These are phyloP conservation scores for Catharanthus roseus DNA, from an alignment of 257 asterid species.

Conservation along the genomic window DNA sequence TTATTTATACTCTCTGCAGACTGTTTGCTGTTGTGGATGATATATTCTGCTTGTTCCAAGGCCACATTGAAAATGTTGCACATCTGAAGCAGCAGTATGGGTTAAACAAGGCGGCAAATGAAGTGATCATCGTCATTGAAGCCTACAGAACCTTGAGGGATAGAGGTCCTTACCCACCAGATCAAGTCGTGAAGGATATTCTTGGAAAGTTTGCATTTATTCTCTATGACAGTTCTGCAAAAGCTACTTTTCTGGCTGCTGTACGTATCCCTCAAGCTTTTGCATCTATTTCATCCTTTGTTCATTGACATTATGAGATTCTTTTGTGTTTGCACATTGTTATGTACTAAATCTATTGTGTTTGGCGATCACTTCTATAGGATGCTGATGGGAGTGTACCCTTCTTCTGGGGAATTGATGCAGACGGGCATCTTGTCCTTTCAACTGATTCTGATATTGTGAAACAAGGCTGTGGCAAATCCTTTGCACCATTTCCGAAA, in stretches of 20 bases:
- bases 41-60: constrained; percentile 92
- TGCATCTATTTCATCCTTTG: neutral
- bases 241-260: constrained; percentile 58
- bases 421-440: constrained; percentile 79
- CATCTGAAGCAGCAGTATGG: constrained; percentile 95
- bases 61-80: constrained; percentile 84
- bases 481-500: constrained; percentile 89
- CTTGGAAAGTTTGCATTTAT: constrained; percentile 78
- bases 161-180: constrained; percentile 94
- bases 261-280: constrained; percentile 37
- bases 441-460: constrained; percentile 66
- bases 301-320: neutral
- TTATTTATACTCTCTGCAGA: constrained; percentile 27
- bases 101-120: constrained; percentile 75
- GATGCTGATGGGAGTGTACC: constrained; percentile 77
- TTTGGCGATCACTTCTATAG: constrained; percentile 20
- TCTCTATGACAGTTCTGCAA: constrained; percentile 60
- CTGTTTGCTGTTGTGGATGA: constrained; percentile 78
- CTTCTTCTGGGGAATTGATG: constrained; percentile 87
- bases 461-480: constrained; percentile 87
- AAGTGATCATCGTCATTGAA: constrained; percentile 80
- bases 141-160: constrained; percentile 94
- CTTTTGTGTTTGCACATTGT: neutral
- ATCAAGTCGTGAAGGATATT: constrained; percentile 86
- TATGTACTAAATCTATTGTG: neutral